Conservation (phyloP, 2,329 filamentous ascomycete genomes). For the Botryotinia globosa region DNA sequence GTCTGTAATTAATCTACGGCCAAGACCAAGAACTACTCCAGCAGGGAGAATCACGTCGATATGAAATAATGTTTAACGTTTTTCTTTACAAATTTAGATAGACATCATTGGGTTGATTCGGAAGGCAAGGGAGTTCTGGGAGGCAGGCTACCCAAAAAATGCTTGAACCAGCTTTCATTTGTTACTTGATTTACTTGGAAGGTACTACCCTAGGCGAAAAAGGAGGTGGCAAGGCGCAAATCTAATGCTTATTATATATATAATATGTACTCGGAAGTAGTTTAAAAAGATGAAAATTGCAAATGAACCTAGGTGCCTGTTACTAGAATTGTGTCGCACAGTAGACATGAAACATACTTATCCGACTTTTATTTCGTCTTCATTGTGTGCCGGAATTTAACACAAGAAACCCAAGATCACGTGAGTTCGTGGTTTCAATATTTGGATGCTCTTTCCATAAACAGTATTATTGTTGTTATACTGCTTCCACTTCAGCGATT, state of each 20-base stretch:
- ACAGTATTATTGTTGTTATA: background rate
- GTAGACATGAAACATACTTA: background rate
- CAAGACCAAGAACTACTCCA: slow-evolving; percentile 36
- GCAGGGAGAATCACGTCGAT: slow-evolving; percentile 38
- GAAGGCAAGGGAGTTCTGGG: slow-evolving; percentile 10
- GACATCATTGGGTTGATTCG: slow-evolving; percentile 6
- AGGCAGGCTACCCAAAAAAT: slow-evolving; percentile 5
- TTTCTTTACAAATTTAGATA: slow-evolving; percentile 16
- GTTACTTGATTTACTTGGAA: background rate
- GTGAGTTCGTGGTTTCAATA: background rate
- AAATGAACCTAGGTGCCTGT: background rate
- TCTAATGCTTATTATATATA: background rate
- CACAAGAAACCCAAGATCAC: background rate
- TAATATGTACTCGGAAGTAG: background rate
- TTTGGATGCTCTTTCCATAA: slow-evolving; percentile 6
- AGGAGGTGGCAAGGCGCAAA: slow-evolving; percentile 9
- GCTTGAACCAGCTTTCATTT: slow-evolving; percentile 17
- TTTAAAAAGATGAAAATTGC: background rate
- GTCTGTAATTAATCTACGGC: slow-evolving; percentile 71
- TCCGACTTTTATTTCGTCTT: background rate
- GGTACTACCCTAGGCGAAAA: background rate
- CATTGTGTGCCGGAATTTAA: background rate
- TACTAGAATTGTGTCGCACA: background rate
- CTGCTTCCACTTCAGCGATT: background rate
- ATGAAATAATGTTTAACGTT: slow-evolving; percentile 28